Conservation (phyloP, 495 filamentous ascomycete species). For the Penicillium macrosclerotiorum region DNA sequence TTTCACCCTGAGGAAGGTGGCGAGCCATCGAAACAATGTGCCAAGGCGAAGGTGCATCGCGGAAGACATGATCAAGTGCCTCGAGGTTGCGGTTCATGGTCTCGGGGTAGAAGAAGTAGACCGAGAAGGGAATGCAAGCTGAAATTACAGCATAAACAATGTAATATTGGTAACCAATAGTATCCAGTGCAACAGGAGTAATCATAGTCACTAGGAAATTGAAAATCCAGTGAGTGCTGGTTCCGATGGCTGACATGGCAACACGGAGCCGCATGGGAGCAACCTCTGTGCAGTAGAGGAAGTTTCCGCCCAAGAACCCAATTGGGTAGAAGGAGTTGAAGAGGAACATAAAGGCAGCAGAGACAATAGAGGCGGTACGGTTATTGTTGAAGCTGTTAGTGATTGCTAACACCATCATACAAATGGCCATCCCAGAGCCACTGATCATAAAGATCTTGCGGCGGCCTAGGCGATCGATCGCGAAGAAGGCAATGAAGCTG, state of each 20-base stretch:
- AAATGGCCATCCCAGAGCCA: conserved; percentile 42
- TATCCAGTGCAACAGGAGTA: conserved; percentile 45
- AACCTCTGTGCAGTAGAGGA: conserved; percentile 58
- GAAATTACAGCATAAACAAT: conserved; percentile 40
- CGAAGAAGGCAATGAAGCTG: conserved; percentile 47
- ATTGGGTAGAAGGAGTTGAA: conserved; percentile 61
- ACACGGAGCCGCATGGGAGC: conserved; percentile 52
- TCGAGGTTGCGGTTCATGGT: conserved; percentile 65
- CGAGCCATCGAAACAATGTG: conserved; percentile 31
- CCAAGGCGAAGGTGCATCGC: conserved; percentile 41
- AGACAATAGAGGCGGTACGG: conserved; percentile 30
- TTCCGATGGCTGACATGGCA: conserved; percentile 46
- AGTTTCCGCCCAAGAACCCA: conserved; percentile 58
- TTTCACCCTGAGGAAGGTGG: conserved; percentile 26
- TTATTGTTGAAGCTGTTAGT: conserved; percentile 36
- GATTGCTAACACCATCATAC: conserved; percentile 40
- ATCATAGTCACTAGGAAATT: conserved; percentile 62
- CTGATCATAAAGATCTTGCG: conserved; percentile 47
- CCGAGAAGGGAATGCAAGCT: conserved; percentile 35
- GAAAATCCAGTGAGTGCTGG: conserved; percentile 46
- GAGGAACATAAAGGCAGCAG: conserved; percentile 54
- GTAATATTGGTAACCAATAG: conserved; percentile 35
- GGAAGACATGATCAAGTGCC: conserved; percentile 66
- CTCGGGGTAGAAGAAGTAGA: conserved; percentile 68
- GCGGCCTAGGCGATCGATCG: conserved; percentile 49